These are phyloP conservation scores for Bipolaris cookei DNA, from an alignment of 2,329 filamentous ascomycete genomes.

Conservation along the genomic window DNA sequence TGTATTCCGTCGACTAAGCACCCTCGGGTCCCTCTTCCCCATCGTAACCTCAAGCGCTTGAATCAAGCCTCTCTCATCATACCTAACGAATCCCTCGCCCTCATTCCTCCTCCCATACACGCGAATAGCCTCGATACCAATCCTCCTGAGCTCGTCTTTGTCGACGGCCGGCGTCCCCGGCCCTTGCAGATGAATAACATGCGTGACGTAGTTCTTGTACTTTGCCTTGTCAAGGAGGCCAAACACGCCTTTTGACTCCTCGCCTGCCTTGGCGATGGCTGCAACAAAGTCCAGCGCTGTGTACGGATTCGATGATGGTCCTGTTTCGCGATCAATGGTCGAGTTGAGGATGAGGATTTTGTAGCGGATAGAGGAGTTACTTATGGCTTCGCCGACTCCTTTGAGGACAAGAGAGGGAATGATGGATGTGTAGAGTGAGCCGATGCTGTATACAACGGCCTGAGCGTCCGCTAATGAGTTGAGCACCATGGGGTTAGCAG, in stretches of 20 bases:
- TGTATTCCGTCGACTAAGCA: conserved; percentile 66
- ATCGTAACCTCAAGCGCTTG: conserved; percentile 80
- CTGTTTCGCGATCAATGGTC: conserved; percentile 83
- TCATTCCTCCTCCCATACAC: conserved; percentile 73
- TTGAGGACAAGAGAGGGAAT: conserved; percentile 81
- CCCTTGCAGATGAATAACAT: conserved; percentile 80
- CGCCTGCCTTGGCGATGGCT: conserved; percentile 72
- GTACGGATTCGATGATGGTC: conserved; percentile 69
- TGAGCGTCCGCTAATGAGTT: conserved; percentile 68
- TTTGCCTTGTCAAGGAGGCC: conserved; percentile 47
- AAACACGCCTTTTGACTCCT: conserved; percentile 57
- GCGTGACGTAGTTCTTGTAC: conserved; percentile 76
- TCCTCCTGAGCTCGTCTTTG: conserved; percentile 62
- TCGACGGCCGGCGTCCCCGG: conserved; percentile 74
- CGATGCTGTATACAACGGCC: conserved; percentile 87
- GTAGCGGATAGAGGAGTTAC: conserved; percentile 60
- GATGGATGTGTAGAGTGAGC: conserved; percentile 90
- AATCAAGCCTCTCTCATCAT: conserved; percentile 76
- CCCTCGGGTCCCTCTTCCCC: conserved; percentile 66
- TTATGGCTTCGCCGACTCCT: conserved; percentile 72
- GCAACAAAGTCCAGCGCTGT: conserved; percentile 80
- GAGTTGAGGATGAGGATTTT: conserved; percentile 89
- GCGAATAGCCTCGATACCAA: conserved; percentile 79
- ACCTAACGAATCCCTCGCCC: conserved; percentile 64
- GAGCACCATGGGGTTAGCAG: conserved; percentile 81